These are phyloP conservation scores for Chlorella sp. DNA, from an alignment of 139 green algal species.

Conservation along the genomic window DNA sequence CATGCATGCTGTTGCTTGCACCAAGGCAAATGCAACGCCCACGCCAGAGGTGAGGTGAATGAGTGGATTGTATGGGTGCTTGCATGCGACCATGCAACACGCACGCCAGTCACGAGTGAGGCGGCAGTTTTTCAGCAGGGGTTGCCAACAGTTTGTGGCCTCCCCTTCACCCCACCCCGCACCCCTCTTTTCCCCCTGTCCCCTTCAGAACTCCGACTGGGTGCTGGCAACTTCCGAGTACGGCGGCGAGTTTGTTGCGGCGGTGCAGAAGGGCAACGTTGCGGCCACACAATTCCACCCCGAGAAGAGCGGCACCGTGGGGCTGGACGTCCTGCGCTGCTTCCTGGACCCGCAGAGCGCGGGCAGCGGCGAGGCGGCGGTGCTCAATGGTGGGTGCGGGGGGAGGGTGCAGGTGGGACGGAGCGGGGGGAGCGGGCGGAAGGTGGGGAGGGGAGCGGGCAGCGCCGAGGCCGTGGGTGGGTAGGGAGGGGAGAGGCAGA, in stretches of 20 bases:
- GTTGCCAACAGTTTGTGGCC: not conserved
- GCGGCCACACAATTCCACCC: slow-evolving; percentile 96
- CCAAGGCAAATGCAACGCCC: not conserved
- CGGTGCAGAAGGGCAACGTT: slow-evolving; percentile 85
- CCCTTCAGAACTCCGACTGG: slow-evolving; percentile 88
- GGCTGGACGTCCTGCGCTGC: slow-evolving; percentile 74
- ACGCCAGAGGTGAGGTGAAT: too few relatives aligned
- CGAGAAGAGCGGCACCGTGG: slow-evolving; percentile 92
- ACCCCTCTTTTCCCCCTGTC: not conserved
- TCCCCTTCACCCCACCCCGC: not conserved
- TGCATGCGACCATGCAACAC: not conserved
- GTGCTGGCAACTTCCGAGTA: slow-evolving; percentile 92
- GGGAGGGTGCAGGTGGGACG: too few relatives aligned
- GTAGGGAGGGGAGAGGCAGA: too few relatives aligned
- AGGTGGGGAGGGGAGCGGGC: not conserved
- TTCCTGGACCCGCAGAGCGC: slow-evolving; percentile 74
- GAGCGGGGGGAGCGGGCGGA: not conserved
- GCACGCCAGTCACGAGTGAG: too few relatives aligned
- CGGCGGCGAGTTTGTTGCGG: slow-evolving; percentile 87
- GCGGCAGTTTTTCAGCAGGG: too few relatives aligned
- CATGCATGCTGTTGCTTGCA: not conserved
- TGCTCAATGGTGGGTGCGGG: slow-evolving; percentile 27
- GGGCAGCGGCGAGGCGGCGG: slow-evolving; percentile 1
- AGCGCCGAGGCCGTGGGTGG: not conserved
- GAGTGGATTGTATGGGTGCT: too few relatives aligned